Base-by-base conservation (phyloP, 306 rosid species). In the Trichosanthes truncata region DNA sequence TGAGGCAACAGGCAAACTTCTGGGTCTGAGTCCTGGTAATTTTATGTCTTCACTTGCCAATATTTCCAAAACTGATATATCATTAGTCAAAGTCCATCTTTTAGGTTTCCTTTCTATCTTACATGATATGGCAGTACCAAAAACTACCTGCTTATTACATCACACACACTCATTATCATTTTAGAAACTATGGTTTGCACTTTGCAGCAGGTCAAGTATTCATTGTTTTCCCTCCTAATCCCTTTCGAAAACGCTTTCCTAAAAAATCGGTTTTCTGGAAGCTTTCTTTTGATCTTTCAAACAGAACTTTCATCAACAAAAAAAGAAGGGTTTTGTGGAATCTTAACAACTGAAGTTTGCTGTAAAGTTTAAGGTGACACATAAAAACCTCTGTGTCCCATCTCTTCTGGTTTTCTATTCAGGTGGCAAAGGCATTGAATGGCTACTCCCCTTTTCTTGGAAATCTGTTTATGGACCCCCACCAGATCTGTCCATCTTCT, bases 401-500 rank as follows among this genome's bases (percentile, higher is more conserved):
- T 79, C n/a, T 79, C 7, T 35, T 45, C 4, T 63, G 46, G 36
- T 49, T 78, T 46, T 40, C 4, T 84, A 55, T 83, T 60, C 88
- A 89, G 94, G 93, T 78, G 80, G 55, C 62, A 83, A 78, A 65
- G 89, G 83, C 51, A 79, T 76, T 49, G 87, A 87, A 66, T 94
- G 97, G 98, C 60, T 79, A 55, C 74, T 89, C 65, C 98, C 98
- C 18, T 88, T 76, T 67, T 94, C 98, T 69, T 94, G 98, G 98
- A 84, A 84, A 87, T 84, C 84, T 41, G 82, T 94, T 35, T 92
- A 92, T 71, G 98, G 97, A 80, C 96, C 98, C 35, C 92, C 98
- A 5, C 91, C 93, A 63, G 98, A 94, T 68, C 17, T 80, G 79
- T 87, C 93, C 17, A 90, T 94, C 56, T 94, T 94, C 85, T 94